Percentiles rank a stretch among this genome's conserved stretches.
These are phyloP conservation scores for Exidia glandulosa DNA, from an alignment of 768 basidiomycete species.

Conservation along the genomic window DNA sequence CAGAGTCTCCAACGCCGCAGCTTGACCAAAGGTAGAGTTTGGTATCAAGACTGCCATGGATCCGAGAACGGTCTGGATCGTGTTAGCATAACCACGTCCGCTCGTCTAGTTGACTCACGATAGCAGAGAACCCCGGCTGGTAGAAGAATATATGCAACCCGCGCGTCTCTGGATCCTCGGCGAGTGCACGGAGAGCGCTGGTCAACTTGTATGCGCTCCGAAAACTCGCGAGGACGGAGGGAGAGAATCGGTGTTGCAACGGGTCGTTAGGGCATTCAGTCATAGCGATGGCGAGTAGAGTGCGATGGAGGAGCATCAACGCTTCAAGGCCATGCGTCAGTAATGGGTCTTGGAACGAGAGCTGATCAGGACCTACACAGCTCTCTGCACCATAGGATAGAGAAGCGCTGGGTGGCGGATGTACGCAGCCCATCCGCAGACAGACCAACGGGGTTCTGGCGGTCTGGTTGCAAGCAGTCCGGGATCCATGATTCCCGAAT, in stretches of 20 bases:
- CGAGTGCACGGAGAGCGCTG: not conserved
- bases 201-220: not conserved
- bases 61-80: not conserved
- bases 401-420: not conserved
- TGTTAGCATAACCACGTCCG: not conserved
- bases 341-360: too few relatives aligned
- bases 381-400: not conserved
- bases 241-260: not conserved
- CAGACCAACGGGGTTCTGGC: not conserved
- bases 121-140: not conserved
- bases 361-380: too few relatives aligned
- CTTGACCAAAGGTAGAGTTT: not conserved
- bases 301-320: not conserved
- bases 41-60: not conserved
- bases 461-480: not conserved
- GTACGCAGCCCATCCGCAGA: not conserved
- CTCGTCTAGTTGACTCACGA: not conserved
- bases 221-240: not conserved
- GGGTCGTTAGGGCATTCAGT: not conserved
- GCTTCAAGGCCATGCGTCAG: too few relatives aligned
- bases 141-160: not conserved
- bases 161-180: not conserved
- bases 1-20: too few relatives aligned
- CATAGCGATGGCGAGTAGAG: not conserved
- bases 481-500: not conserved